Conservation (phyloP, 2,329 filamentous ascomycete species). For the Drechslera avenae region DNA sequence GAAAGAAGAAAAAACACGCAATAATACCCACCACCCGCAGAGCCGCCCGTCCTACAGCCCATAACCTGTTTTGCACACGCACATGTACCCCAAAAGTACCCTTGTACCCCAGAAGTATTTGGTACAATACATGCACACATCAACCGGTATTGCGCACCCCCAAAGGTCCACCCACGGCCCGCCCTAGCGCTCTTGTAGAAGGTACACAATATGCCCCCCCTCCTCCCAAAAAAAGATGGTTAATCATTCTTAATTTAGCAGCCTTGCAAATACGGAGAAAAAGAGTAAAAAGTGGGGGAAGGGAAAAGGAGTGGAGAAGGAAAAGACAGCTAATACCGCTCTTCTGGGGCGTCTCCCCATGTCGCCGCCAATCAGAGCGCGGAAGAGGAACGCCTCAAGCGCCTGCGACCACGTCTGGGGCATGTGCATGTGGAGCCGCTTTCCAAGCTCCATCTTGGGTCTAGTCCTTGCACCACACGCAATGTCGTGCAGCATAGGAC, state of each 20-base stretch:
- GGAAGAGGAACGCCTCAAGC: neutral
- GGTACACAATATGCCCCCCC: too few species aligned
- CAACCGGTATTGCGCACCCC: too few species aligned
- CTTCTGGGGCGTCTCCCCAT: neutral
- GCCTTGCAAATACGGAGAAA: too few species aligned
- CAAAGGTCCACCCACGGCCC: neutral
- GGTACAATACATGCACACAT: too few species aligned
- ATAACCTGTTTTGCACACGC: neutral
- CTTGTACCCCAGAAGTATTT: neutral
- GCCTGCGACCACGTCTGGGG: neutral
- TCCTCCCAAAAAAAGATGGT: neutral
- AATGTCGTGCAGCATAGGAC: too few species aligned
- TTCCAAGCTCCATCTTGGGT: neutral
- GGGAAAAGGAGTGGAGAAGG: too few species aligned
- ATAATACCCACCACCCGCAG: constrained; percentile 28
- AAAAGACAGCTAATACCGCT: constrained; percentile 21
- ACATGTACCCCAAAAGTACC: neutral
- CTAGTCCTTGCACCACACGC: neutral
- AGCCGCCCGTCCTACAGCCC: constrained; percentile 34
- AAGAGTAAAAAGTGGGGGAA: too few species aligned
- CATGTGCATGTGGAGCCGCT: too few species aligned
- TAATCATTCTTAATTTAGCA: neutral
- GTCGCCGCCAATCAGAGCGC: neutral
- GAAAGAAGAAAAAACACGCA: neutral
- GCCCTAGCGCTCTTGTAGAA: constrained; percentile 2